These are phyloP conservation scores for Dipteronia sinensis DNA, from an alignment of 345 rosid species.

Conservation along the genomic window DNA sequence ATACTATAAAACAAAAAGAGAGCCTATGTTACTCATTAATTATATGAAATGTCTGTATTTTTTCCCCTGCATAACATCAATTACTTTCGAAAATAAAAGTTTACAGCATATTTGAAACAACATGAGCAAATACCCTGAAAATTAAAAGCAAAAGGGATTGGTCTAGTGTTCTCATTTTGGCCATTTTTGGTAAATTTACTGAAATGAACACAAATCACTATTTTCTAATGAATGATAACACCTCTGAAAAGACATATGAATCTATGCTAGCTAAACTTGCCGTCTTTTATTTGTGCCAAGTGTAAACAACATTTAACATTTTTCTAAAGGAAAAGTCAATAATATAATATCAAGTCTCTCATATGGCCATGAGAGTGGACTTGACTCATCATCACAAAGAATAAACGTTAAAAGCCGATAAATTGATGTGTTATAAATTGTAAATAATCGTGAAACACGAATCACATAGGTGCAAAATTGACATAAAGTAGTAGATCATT, in stretches of 20 bases:
- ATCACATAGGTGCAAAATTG: not conserved
- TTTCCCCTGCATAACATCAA: not conserved
- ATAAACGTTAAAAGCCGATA: not conserved
- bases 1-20: slow-evolving; percentile 46
- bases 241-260: not conserved
- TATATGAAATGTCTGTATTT: not conserved
- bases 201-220: not conserved
- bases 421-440: not conserved
- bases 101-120: not conserved
- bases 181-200: not conserved
- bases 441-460: not conserved
- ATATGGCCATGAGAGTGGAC: not conserved
- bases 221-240: not conserved
- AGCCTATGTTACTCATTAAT: not conserved
- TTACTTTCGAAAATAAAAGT: not conserved
- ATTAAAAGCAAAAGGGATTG: not conserved
- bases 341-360: not conserved
- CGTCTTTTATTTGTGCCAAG: not conserved
- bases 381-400: not conserved
- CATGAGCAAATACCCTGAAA: not conserved
- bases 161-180: not conserved
- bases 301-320: not conserved
- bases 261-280: not conserved
- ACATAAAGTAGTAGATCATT: not conserved
- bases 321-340: not conserved